These are phyloP conservation scores for Penicillium cinerascens DNA, from an alignment of 495 filamentous ascomycete species.

Conservation along the genomic window DNA sequence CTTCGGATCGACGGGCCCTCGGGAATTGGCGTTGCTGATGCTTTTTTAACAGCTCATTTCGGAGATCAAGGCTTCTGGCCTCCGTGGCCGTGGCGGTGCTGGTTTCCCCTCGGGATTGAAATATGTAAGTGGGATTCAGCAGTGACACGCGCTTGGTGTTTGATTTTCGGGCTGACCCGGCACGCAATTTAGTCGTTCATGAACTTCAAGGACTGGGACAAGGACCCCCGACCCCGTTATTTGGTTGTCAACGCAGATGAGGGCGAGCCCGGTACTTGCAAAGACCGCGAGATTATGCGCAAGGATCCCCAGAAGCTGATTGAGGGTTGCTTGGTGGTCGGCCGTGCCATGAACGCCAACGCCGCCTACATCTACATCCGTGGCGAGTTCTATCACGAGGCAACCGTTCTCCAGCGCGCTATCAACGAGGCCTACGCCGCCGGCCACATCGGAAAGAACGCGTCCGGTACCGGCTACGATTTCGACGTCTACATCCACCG, in stretches of 20 bases:
- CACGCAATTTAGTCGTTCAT: conserved; percentile 77
- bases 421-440: conserved; percentile 96
- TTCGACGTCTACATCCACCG: conserved; percentile 97
- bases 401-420: conserved; percentile 85
- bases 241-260: conserved; percentile 98
- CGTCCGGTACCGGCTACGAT: conserved; percentile 93
- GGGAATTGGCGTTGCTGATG: conserved; percentile 17
- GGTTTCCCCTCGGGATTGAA: conserved; percentile 97
- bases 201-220: conserved; percentile 99
- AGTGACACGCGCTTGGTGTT: neutral
- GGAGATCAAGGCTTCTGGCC: conserved; percentile 92
- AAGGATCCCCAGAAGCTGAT: conserved; percentile 99
- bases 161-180: conserved; percentile 2
- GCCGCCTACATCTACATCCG: conserved; percentile 99
- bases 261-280: conserved; percentile 98
- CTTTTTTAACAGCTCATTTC: conserved; percentile 67
- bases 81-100: conserved; percentile 93
- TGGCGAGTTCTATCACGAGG: conserved; percentile 97
- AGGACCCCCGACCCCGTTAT: conserved; percentile 93
- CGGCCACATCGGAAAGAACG: conserved; percentile 95
- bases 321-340: conserved; percentile 94
- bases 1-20: neutral
- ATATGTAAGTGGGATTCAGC: conserved; percentile 68
- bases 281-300: conserved; percentile 99
- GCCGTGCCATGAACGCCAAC: conserved; percentile 94